Base-by-base conservation (phyloP, 768 basidiomycete species). In the Kwoniella heveanensis region DNA sequence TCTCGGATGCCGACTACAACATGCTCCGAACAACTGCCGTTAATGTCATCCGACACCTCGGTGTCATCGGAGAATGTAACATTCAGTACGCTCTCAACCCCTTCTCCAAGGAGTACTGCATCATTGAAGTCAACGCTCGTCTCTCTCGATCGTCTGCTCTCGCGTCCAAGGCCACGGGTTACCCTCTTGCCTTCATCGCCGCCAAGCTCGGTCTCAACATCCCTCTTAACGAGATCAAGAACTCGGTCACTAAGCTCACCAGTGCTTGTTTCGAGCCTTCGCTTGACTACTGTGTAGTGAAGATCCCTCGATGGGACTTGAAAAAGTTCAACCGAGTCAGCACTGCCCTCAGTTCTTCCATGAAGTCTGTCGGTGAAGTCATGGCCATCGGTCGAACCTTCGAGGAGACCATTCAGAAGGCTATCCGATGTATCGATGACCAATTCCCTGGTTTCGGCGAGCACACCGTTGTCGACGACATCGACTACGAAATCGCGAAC, bases 281-380 rank as follows among this genome's bases (percentile, higher is more conserved):
- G 71, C 84, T 99, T 83, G 95, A 99, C 80, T 99, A 99, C 78
- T 86, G 89, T 60, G 93, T 98, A 49, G 94, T 98, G 77, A 98
- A 99, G 84, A 96, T 99, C 73, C 95, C 95, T 59, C 89, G 95
- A 68, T 99, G 95, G 95, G 96, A 99, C 81, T 83, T 98, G 77
- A 94, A 94, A 82, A 99, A 99, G 85, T 99, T 99, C 83, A 92
- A 74, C 73, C 87, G 95, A 50, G 95, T 99, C 74, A 93, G 91
- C 78, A 86, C 89, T 62, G 84, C 90, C 44, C 83, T 99, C 53
- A 92, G 91, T 80, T 91, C 90, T 71, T 92, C 90, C 81, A 98
- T 99, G 95, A 98, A 98, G 85, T 92, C 90, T 72, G 95, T 99
- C 8, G 95, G 95, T 26, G 95, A 99, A 81, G 95, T 99, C 61